Evolutionary conservation across 371 early-diverging fungal species (phyloP), one percentile per base, ranked within the genome.

Genomic region (Zopfochytrium polystomum): DNA sequence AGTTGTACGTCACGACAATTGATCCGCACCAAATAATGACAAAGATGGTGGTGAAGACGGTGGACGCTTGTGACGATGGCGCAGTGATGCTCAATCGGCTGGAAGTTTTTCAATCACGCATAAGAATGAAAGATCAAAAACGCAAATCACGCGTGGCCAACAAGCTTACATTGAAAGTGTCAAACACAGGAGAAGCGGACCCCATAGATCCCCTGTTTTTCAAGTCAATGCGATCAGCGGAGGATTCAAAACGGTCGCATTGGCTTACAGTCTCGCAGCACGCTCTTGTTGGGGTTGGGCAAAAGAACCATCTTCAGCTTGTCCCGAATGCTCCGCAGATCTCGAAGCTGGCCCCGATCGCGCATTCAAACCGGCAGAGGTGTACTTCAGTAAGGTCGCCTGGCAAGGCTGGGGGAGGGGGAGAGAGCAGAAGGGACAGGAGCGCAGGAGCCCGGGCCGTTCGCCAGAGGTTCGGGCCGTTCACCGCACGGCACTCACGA

Each of bases 1-100:
- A 87, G 73, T 96, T 96, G 44, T 94, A 67, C 3, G 95, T 94
- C 29, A 96, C 93, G 1, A 95, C 82, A n/a, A 86, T 89, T 11
- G 93, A 85, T 11, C 96, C 96, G 54, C 82, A 70, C 90, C 94
- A 95, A 29, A 95, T 87, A 68, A 94, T 89, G 29, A 90, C 85
- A 71, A 96, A 96, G 26, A 91, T 84, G 58, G 86, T 85, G 4
- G 94, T 90, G 63, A 96, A 96, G 30, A 93, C 88, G n/a, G 79
- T 72, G 0, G 90, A 82, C 11, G 88, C 77, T 76, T 96, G 93
- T 44, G 83, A 81, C 2, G 67, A 70, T 2, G 67, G 68, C 3
- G 80, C 81, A 5, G 77, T 70, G 47, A 81, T 23, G 47, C 67
- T 65, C 55, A 61, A 81, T 75, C 65, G 86, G 80, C 74, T 87